phyloP scores from a whole-genome alignment of 805 yeast genomes.

The Candida boleticola region DNA sequence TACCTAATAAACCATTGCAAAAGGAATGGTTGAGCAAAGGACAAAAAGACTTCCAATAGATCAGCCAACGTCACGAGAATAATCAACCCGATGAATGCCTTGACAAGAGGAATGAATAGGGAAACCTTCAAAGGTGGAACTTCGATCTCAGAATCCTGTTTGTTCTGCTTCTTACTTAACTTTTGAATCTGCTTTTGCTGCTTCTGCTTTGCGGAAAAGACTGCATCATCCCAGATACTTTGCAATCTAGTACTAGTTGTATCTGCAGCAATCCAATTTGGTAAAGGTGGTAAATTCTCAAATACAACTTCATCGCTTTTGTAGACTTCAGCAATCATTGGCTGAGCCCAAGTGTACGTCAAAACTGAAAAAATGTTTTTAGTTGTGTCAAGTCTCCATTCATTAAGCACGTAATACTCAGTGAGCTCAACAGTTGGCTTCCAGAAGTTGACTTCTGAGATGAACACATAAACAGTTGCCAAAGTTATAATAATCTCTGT shows the following conservation, averaged over 20 bases:
- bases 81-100: conserved; percentile 1
- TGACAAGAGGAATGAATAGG: background rate
- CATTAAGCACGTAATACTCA: conserved; percentile 22
- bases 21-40: conserved; percentile 22
- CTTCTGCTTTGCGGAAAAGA: conserved; percentile 1
- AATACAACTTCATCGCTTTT: conserved; percentile 19
- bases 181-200: background rate
- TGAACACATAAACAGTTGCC: conserved; percentile 12
- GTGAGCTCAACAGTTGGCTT: conserved; percentile 18
- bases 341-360: conserved; percentile 28
- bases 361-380: conserved; percentile 20
- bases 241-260: conserved; percentile 46
- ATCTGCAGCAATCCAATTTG: conserved; percentile 54
- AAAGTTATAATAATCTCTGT: conserved; percentile 11
- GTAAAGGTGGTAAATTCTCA: conserved; percentile 73
- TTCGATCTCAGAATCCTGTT: background rate
- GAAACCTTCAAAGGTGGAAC: conserved; percentile 3
- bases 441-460: conserved; percentile 18
- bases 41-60: conserved; percentile 16
- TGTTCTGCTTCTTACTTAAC: background rate
- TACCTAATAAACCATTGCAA: conserved; percentile 22
- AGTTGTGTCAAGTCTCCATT: conserved; percentile 22
- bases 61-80: conserved; percentile 10
- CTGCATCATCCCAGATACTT: conserved; percentile 48
- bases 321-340: conserved; percentile 23